Percentiles rank a stretch among this genome's conserved stretches.
Evolutionary conservation across 169 alveolate genomes (phyloP).

Genomic region (Plasmodium sp.): DNA sequence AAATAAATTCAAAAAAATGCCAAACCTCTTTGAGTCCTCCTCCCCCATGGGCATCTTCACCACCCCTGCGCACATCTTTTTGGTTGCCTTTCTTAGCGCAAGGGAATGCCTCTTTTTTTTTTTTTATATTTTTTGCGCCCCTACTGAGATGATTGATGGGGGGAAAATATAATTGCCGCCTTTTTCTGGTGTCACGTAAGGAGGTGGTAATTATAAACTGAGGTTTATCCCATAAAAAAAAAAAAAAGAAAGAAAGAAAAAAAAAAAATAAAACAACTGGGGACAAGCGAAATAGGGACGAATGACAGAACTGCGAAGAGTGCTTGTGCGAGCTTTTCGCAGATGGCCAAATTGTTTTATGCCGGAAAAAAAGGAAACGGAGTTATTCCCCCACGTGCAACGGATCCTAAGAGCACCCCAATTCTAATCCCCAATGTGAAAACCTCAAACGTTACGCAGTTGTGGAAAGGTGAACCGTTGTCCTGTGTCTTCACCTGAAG

Average conservation of each 20-base stretch:
- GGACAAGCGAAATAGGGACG: neutral
- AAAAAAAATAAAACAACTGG: neutral
- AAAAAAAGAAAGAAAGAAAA: neutral
- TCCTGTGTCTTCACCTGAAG: neutral
- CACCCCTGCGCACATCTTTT: neutral
- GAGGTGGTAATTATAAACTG: neutral
- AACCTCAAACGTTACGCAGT: neutral
- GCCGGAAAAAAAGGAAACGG: neutral
- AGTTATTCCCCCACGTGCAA: neutral
- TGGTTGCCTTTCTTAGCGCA: neutral
- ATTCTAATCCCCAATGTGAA: neutral
- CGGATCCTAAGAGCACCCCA: neutral
- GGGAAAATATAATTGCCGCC: neutral
- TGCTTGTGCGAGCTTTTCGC: neutral
- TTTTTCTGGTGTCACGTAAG: neutral
- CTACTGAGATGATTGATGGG: neutral
- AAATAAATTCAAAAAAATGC: conserved; percentile 28
- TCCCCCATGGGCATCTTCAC: conserved; percentile 4
- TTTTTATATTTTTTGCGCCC: neutral
- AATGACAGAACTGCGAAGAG: neutral
- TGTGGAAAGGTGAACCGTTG: neutral
- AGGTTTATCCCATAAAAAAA: neutral
- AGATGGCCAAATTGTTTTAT: neutral
- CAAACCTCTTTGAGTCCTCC: neutral
- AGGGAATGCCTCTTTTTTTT: neutral